Percentiles rank a stretch among this genome's conserved stretches.
These are phyloP conservation scores for Ophiostoma australiae DNA, from an alignment of 2,329 filamentous ascomycete genomes.

Conservation along the genomic window DNA sequence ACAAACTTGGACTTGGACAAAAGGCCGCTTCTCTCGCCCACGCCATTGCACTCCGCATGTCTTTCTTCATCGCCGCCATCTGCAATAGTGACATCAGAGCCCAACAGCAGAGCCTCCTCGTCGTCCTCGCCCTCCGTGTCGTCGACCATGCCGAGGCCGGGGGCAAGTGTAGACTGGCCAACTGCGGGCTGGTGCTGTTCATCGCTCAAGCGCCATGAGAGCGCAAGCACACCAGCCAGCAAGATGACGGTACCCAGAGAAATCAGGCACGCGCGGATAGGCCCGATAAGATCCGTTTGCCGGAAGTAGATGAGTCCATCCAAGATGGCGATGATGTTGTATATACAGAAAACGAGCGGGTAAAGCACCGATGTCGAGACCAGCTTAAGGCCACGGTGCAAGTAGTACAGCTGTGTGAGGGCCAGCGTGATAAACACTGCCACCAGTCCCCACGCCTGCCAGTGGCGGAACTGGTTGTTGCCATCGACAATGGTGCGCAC, in stretches of 20 bases:
- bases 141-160: slow-evolving; percentile 76
- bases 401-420: slow-evolving; percentile 86
- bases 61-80: slow-evolving; percentile 37
- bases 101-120: slow-evolving; percentile 48
- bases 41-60: neutral
- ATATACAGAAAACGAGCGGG: slow-evolving; percentile 95
- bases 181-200: slow-evolving; percentile 59
- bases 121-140: slow-evolving; percentile 59
- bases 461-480: slow-evolving; percentile 88
- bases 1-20: slow-evolving; percentile 27
- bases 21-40: slow-evolving; percentile 22
- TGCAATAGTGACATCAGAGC: slow-evolving; percentile 38
- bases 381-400: slow-evolving; percentile 88
- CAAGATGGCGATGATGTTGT: slow-evolving; percentile 97
- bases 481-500: slow-evolving; percentile 79
- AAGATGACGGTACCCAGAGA: slow-evolving; percentile 81
- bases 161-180: slow-evolving; percentile 66
- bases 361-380: slow-evolving; percentile 95
- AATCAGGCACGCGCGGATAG: slow-evolving; percentile 73
- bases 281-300: slow-evolving; percentile 74
- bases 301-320: slow-evolving; percentile 96
- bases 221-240: slow-evolving; percentile 77
- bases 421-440: slow-evolving; percentile 75
- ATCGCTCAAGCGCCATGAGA: slow-evolving; percentile 90
- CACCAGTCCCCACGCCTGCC: slow-evolving; percentile 91